phyloP scores from a whole-genome alignment of 805 yeast genomes.

The Saccharomycopsis capsularis region DNA sequence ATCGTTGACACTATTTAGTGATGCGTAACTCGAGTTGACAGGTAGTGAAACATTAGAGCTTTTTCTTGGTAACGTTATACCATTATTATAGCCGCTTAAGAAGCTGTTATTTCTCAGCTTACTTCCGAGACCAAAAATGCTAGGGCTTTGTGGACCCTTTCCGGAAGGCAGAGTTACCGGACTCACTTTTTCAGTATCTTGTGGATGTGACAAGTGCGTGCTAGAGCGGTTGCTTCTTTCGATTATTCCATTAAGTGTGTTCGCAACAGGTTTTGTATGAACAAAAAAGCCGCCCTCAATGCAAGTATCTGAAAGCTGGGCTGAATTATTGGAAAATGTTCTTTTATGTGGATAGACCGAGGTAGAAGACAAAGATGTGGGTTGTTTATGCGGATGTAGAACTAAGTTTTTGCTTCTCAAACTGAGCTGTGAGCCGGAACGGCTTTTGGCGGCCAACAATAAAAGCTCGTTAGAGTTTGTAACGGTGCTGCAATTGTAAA shows the following conservation, averaged over 20 bases:
- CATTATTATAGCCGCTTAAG: conserved; percentile 9
- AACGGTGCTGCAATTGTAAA: background rate
- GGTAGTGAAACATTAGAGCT: conserved; percentile 59
- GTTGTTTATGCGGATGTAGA: too few species aligned
- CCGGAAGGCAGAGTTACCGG: conserved; percentile 8
- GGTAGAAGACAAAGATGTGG: too few species aligned
- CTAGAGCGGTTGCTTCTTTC: conserved; percentile 21
- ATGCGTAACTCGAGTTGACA: conserved; percentile 64
- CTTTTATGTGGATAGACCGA: conserved; percentile 21
- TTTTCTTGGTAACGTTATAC: conserved; percentile 10
- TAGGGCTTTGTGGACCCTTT: conserved; percentile 3
- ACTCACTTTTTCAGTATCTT: conserved; percentile 19
- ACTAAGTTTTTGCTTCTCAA: too few species aligned
- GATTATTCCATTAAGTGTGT: conserved; percentile 26
- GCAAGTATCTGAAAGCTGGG: conserved; percentile 24
- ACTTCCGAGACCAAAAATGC: conserved; percentile 8
- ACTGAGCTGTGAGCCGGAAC: too few species aligned
- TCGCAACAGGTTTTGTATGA: conserved; percentile 25
- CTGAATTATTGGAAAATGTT: conserved; percentile 24
- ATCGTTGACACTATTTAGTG: conserved; percentile 52
- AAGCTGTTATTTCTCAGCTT: conserved; percentile 14
- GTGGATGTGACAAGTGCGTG: conserved; percentile 9
- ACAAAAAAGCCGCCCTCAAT: conserved; percentile 30
- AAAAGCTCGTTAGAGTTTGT: background rate
- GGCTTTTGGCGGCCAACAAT: too few species aligned